Conservation (phyloP, 2,329 filamentous ascomycete genomes). For the Aspergillus sp. region DNA sequence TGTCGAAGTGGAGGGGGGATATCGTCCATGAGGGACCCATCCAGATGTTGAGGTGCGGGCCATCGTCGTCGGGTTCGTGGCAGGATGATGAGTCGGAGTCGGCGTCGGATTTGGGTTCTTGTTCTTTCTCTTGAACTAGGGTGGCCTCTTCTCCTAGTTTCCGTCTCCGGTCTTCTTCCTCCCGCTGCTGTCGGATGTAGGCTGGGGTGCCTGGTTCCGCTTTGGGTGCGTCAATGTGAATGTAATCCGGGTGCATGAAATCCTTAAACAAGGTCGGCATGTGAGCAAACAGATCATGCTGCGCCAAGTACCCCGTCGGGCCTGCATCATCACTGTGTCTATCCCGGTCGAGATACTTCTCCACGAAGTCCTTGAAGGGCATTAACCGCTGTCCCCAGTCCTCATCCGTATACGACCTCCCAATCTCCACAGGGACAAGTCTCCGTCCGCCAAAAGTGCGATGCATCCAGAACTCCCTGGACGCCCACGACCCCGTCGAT, state of each 20-base stretch:
- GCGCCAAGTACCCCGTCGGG: slow-evolving; percentile 77
- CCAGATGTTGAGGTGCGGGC: slow-evolving; percentile 84
- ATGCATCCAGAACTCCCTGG: slow-evolving; percentile 71
- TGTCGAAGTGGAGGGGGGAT: slow-evolving; percentile 89
- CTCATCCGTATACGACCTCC: slow-evolving; percentile 81
- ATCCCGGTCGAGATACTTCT: slow-evolving; percentile 54
- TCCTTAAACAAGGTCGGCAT: slow-evolving; percentile 75
- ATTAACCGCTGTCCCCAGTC: slow-evolving; percentile 83
- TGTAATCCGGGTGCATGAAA: slow-evolving; percentile 79
- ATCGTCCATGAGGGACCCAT: slow-evolving; percentile 86
- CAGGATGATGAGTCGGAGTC: slow-evolving; percentile 14
- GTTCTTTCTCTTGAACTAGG: background rate
- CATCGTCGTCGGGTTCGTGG: slow-evolving; percentile 27
- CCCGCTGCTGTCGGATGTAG: slow-evolving; percentile 39
- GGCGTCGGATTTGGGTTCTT: background rate
- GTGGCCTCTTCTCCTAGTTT: background rate
- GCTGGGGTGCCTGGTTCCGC: slow-evolving; percentile 53
- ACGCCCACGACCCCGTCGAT: slow-evolving; percentile 67
- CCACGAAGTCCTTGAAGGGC: slow-evolving; percentile 70
- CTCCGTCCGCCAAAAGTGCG: slow-evolving; percentile 74
- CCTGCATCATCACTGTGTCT: slow-evolving; percentile 17
- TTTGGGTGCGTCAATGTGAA: slow-evolving; percentile 68
- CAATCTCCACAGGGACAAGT: slow-evolving; percentile 82
- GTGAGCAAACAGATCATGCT: slow-evolving; percentile 83
- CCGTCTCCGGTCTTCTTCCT: slow-evolving; percentile 15